Evolutionary conservation across 2,329 filamentous ascomycete genomes (phyloP).

Genomic region (Didymella keratinophila): DNA sequence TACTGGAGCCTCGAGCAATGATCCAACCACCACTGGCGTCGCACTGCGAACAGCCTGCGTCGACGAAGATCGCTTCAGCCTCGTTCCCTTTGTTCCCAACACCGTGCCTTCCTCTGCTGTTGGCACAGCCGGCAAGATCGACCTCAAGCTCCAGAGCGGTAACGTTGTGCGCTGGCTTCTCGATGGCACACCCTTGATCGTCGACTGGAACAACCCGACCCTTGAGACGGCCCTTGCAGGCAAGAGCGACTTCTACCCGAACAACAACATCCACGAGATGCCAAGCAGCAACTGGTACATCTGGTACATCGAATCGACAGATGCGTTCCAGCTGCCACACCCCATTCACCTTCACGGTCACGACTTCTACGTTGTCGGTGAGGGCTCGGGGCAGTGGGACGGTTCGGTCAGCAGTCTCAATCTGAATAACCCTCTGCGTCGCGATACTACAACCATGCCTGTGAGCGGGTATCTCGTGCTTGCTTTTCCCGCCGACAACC

Average conservation of each 20-base stretch:
- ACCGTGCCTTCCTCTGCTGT: constrained; percentile 49
- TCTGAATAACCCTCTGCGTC: constrained; percentile 50
- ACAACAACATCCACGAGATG: constrained; percentile 44
- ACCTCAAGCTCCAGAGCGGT: constrained; percentile 32
- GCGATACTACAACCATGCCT: constrained; percentile 51
- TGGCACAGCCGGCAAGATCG: constrained; percentile 35
- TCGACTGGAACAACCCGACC: constrained; percentile 55
- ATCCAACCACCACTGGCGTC: constrained; percentile 47
- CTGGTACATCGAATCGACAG: constrained; percentile 57
- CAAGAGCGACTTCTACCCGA: constrained; percentile 32
- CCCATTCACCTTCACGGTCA: constrained; percentile 54
- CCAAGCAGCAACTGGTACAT: constrained; percentile 52
- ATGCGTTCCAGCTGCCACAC: constrained; percentile 48
- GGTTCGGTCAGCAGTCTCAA: constrained; percentile 42
- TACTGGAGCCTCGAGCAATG: constrained; percentile 41
- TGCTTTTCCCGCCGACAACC: constrained; percentile 62
- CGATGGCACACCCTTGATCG: constrained; percentile 49
- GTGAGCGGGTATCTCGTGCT: constrained; percentile 57
- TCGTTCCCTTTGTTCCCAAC: constrained; percentile 53
- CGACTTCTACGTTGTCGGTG: constrained; percentile 55
- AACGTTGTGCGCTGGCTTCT: constrained; percentile 56
- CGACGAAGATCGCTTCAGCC: constrained; percentile 46
- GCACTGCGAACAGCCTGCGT: constrained; percentile 47
- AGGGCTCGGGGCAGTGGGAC: constrained; percentile 48
- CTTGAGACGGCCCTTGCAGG: constrained; percentile 54